Percentiles rank a stretch among this genome's conserved stretches.
Conservation (phyloP, 495 filamentous ascomycete genomes). For the Cercophora samala region DNA sequence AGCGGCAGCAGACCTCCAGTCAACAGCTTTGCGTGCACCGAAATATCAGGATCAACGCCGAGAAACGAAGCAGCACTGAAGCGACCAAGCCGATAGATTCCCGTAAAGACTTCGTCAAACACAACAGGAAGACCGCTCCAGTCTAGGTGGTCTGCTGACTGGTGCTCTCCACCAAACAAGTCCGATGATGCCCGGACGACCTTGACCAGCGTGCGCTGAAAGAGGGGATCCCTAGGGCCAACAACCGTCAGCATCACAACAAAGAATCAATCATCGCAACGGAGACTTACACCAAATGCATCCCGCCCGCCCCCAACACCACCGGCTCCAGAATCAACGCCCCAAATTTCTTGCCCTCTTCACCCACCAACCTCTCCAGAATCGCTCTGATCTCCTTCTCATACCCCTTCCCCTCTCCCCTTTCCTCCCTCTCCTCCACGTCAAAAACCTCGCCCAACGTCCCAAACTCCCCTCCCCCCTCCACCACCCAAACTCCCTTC, state of each 20-base stretch:
- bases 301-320: constrained; percentile 72
- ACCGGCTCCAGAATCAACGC: constrained; percentile 73
- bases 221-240: constrained; percentile 63
- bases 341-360: constrained; percentile 63
- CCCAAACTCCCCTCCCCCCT: constrained; percentile 48
- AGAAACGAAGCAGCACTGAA: constrained; percentile 64
- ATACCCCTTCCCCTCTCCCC: constrained; percentile 48
- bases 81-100: constrained; percentile 71
- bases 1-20: constrained; percentile 76
- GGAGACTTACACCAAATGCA: constrained; percentile 64
- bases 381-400: constrained; percentile 53
- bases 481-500: constrained; percentile 59
- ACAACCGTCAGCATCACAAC: constrained; percentile 15
- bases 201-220: constrained; percentile 63
- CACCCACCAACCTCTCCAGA: constrained; percentile 46
- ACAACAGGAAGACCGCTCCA: constrained; percentile 74
- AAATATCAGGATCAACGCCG: constrained; percentile 62
- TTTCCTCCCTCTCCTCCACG: constrained; percentile 45
- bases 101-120: constrained; percentile 80
- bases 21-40: constrained; percentile 72
- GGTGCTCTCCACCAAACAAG: constrained; percentile 33
- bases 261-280: constrained; percentile 5
- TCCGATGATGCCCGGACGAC: constrained; percentile 49
- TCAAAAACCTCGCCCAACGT: constrained; percentile 56
- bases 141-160: constrained; percentile 8